Base-by-base conservation (phyloP, 257 asterid genomes). In the Ehretia macrophylla region DNA sequence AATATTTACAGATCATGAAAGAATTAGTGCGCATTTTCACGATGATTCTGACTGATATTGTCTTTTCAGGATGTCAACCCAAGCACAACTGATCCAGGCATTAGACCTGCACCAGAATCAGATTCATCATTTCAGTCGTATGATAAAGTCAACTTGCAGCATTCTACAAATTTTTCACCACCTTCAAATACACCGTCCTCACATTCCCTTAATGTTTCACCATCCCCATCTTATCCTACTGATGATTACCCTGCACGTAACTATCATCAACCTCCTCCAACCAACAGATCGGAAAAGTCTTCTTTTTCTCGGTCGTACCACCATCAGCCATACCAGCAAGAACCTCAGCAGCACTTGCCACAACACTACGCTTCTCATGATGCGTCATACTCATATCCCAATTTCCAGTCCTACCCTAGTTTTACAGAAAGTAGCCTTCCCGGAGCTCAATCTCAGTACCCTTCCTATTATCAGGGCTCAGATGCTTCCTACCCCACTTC, bases 391-490 rank as follows among this genome's bases (percentile, higher is more conserved):
- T 69, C 82, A 1, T 71, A 75, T 55, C 91, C 95, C 14, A 52
- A 52, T 52, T 21, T 22, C 6, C 57, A 52, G 38, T 52, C 57
- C 1, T 52, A 52, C 57, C 57, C 57, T 14, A 52, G 57, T 21
- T 52, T 52, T 12, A 21, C n/a, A 11, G 57, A 52, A 32, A 21
- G 17, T 52, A 52, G 38, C 57, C 57, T 22, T 52, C 57, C 96
- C 21, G 22, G 86, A 5, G 88, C 74, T 55, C 95, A 96, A 59
- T 56, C 94, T 46, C 89, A 84, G 50, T 60, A 70, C 66, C 85
- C 97, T 59, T 75, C 96, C 54, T 72, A 78, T 69, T 69, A 76
- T 66, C 93, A 81, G 75, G 83, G 86, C 20, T 14, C 88, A 23
- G 90, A 83, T 71, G 66, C 79, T 75, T 63, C 89, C 40, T 77